These are phyloP conservation scores for Xylariaceae sp. DNA, from an alignment of 2,329 filamentous ascomycete species.

Conservation along the genomic window DNA sequence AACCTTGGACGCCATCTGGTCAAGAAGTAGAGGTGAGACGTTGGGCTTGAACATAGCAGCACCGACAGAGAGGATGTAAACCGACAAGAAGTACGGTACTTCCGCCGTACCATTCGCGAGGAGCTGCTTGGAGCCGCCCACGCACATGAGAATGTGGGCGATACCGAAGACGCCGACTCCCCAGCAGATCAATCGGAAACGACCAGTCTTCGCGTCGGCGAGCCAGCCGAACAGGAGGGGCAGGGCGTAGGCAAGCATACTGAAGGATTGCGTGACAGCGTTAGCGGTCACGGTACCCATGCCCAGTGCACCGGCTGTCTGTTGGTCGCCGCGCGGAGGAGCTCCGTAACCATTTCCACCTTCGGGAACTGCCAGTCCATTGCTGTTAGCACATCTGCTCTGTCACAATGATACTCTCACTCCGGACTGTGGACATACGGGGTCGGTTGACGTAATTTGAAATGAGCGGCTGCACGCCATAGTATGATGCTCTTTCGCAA, in stretches of 20 bases:
- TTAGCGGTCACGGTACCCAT: conserved; percentile 51
- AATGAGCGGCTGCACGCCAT: conserved; percentile 50
- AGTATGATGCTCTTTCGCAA: conserved; percentile 58
- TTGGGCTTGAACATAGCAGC: conserved; percentile 72
- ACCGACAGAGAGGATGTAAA: conserved; percentile 51
- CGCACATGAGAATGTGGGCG: conserved; percentile 65
- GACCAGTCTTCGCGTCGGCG: conserved; percentile 65
- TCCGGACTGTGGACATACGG: conserved; percentile 8
- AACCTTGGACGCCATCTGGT: conserved; percentile 57
- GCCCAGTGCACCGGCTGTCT: conserved; percentile 55
- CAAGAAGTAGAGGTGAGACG: conserved; percentile 63
- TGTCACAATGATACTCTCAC: background rate
- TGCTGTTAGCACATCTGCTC: background rate
- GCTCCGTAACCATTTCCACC: conserved; percentile 44
- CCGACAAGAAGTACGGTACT: conserved; percentile 49
- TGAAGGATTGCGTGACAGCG: conserved; percentile 50
- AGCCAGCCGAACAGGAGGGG: conserved; percentile 53
- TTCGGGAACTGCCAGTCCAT: conserved; percentile 37
- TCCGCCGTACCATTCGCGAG: conserved; percentile 42
- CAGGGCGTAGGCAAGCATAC: conserved; percentile 52
- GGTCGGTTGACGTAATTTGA: conserved; percentile 60
- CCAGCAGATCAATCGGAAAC: conserved; percentile 67
- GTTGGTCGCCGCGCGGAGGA: conserved; percentile 33
- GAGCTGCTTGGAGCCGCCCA: conserved; percentile 47
- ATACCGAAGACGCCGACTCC: conserved; percentile 64